These are phyloP conservation scores for Nephelium lappaceum DNA, from an alignment of 345 rosid species.

Conservation along the genomic window DNA sequence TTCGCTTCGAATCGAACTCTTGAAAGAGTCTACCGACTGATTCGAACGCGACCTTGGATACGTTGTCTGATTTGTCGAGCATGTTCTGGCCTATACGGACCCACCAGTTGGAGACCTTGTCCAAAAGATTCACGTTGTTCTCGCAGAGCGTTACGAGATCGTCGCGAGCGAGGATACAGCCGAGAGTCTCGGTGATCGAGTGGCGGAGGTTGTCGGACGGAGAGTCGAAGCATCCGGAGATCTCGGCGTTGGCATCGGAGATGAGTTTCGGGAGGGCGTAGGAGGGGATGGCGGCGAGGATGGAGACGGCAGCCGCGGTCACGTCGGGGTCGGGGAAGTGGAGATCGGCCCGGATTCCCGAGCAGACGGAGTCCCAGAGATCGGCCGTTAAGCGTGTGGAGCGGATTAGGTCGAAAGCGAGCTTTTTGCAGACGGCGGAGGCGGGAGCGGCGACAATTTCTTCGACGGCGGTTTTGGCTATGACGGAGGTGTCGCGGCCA, in stretches of 20 bases:
- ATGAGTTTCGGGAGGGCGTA: slow-evolving; percentile 79
- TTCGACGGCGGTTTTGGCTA: slow-evolving; percentile 93
- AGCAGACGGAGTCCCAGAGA: slow-evolving; percentile 88
- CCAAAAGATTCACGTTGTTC: slow-evolving; percentile 74
- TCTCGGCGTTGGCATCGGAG: slow-evolving; percentile 68
- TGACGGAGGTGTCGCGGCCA: slow-evolving; percentile 84
- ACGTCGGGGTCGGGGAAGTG: slow-evolving; percentile 97
- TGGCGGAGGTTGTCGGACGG: slow-evolving; percentile 71
- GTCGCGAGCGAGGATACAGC: slow-evolving; percentile 89
- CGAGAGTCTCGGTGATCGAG: slow-evolving; percentile 88
- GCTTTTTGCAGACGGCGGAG: slow-evolving; percentile 97
- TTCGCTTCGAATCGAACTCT: slow-evolving; percentile 87
- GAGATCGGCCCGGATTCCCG: slow-evolving; percentile 81
- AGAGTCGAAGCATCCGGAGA: slow-evolving; percentile 80
- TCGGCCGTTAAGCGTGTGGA: slow-evolving; percentile 92
- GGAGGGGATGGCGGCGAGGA: slow-evolving; percentile 88
- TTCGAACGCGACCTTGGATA: slow-evolving; percentile 95
- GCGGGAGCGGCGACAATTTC: slow-evolving; percentile 93
- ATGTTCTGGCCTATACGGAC: slow-evolving; percentile 75
- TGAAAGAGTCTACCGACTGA: slow-evolving; percentile 89
- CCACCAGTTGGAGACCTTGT: slow-evolving; percentile 93
- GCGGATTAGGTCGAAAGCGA: slow-evolving; percentile 94
- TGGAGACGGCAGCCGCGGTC: slow-evolving; percentile 85
- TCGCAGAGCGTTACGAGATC: slow-evolving; percentile 90
- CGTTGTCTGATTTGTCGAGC: slow-evolving; percentile 81